Evolutionary conservation across 495 filamentous ascomycete species (phyloP).

Genomic region (Geopyxis carbonaria): DNA sequence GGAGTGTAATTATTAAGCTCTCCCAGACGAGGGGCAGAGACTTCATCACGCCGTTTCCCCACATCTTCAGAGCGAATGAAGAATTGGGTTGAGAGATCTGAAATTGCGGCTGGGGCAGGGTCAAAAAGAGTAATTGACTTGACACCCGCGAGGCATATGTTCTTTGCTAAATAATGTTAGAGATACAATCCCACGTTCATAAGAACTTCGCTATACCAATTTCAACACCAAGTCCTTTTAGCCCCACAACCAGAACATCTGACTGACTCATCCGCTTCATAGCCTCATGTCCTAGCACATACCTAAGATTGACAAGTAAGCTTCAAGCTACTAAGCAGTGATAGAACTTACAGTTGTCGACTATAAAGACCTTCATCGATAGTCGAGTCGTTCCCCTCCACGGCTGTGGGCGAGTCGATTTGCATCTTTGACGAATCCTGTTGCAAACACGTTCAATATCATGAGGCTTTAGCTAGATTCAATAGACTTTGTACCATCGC

Average conservation of each 20-base stretch:
- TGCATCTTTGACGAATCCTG: slow-evolving; percentile 25
- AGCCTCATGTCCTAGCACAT: slow-evolving; percentile 95
- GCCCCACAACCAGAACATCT: slow-evolving; percentile 78
- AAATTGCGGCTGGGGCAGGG: slow-evolving; percentile 17
- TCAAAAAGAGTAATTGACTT: slow-evolving; percentile 37
- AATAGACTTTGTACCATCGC: slow-evolving; percentile 18
- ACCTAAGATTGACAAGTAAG: slow-evolving; percentile 28
- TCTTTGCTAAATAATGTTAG: slow-evolving; percentile 49
- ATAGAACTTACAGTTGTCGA: slow-evolving; percentile 56
- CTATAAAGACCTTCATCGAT: slow-evolving; percentile 98
- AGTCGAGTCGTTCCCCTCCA: slow-evolving; percentile 29
- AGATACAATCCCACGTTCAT: neutral
- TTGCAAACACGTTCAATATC: slow-evolving; percentile 1
- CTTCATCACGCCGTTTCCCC: slow-evolving; percentile 74
- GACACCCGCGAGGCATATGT: slow-evolving; percentile 91
- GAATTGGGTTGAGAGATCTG: slow-evolving; percentile 41
- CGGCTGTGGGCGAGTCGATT: slow-evolving; percentile 29
- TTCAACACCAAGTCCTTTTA: slow-evolving; percentile 90
- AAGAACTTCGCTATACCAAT: slow-evolving; percentile 37
- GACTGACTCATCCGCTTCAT: slow-evolving; percentile 99
- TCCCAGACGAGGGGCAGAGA: slow-evolving; percentile 72
- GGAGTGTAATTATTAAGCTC: slow-evolving; percentile 96
- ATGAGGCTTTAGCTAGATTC: slow-evolving; percentile 2
- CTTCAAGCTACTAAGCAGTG: slow-evolving; percentile 6
- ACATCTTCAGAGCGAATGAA: slow-evolving; percentile 81